phyloP scores from a whole-genome alignment of 2,329 filamentous ascomycete genomes.

The Dendryphion nanum region DNA sequence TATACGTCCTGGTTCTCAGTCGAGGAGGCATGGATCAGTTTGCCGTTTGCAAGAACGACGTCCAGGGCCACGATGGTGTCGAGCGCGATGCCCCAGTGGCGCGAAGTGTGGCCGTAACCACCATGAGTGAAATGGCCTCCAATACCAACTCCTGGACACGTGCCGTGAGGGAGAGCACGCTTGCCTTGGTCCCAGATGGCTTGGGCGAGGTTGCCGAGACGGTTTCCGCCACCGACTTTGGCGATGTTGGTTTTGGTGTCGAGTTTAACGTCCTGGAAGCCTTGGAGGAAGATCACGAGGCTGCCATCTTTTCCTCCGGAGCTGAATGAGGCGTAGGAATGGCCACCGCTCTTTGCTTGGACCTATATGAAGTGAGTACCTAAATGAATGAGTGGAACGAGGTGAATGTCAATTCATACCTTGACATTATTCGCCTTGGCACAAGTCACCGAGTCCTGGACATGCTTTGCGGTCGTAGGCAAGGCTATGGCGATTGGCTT shows the following conservation, averaged over 20 bases:
- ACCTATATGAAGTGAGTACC: slow-evolving; percentile 43
- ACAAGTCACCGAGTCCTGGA: slow-evolving; percentile 59
- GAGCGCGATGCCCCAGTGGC: slow-evolving; percentile 20
- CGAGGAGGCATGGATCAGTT: slow-evolving; percentile 22
- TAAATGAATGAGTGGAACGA: not conserved
- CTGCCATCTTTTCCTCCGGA: slow-evolving; percentile 50
- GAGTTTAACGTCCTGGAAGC: slow-evolving; percentile 4
- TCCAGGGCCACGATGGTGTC: slow-evolving; percentile 19
- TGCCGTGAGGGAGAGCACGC: slow-evolving; percentile 47
- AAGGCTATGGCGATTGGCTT: slow-evolving; percentile 58
- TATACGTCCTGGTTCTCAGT: slow-evolving; percentile 31
- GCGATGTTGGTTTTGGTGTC: slow-evolving; percentile 35
- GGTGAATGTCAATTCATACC: slow-evolving; percentile 1
- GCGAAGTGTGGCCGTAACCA: slow-evolving; percentile 22
- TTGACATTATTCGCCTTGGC: slow-evolving; percentile 51
- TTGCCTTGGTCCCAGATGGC: slow-evolving; percentile 21
- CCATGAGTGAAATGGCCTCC: slow-evolving; percentile 26
- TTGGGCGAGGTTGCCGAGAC: slow-evolving; percentile 38
- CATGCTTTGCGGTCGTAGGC: slow-evolving; percentile 53
- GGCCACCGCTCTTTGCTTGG: slow-evolving; percentile 63
- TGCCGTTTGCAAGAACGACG: slow-evolving; percentile 31
- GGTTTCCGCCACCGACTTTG: slow-evolving; percentile 46
- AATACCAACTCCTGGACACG: slow-evolving; percentile 43
- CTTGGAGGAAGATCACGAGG: slow-evolving; percentile 9
- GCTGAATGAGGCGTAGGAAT: slow-evolving; percentile 58